Base-by-base conservation (phyloP, 345 rosid genomes). In the Balakata baccata region DNA sequence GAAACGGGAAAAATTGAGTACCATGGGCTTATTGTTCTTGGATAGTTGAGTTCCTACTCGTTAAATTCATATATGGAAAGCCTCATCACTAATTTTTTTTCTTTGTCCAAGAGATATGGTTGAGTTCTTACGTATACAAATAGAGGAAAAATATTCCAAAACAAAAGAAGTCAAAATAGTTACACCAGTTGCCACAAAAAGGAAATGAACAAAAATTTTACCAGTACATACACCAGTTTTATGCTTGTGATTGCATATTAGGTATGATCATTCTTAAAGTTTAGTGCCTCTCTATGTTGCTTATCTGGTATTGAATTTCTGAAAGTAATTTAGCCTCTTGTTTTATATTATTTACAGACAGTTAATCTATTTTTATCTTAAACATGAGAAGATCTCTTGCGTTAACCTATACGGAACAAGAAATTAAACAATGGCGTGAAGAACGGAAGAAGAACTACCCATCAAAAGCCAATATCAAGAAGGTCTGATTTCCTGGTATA, bases 371-470 rank as follows among this genome's bases (percentile, higher is more conserved):
- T 4, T 74, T 54, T 71, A 47, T 46, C 22, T 45, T 41, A 17
- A 18, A 71, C 46, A 67, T 57, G 49, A 43, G 58, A 52, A 91
- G 89, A 73, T 70, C 84, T 37, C 73, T 29, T 78, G 77, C 85
- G 56, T 34, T 80, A 78, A 60, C 63, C 56, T 95, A 92, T 77
- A 76, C 96, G 39, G 79, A 83, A 76, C 83, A 87, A 82, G 98
- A 95, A 84, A 78, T 92, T 82, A 82, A 79, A 70, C 84, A 79
- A 81, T 95, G 99, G 99, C 77, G 90, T 78, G 90, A 87, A 71
- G 87, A 86, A 70, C 98, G 98, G 52, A 90, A 78, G 79, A 95
- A 81, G 83, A 82, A 87, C 79, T 88, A 72, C 81, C 97, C 99
- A 70, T 77, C 94, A 46, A 86, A 83, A 71, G 78, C 77, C 82